Base-by-base conservation (phyloP, 2,329 filamentous ascomycete species). In the Knufia petricola region DNA sequence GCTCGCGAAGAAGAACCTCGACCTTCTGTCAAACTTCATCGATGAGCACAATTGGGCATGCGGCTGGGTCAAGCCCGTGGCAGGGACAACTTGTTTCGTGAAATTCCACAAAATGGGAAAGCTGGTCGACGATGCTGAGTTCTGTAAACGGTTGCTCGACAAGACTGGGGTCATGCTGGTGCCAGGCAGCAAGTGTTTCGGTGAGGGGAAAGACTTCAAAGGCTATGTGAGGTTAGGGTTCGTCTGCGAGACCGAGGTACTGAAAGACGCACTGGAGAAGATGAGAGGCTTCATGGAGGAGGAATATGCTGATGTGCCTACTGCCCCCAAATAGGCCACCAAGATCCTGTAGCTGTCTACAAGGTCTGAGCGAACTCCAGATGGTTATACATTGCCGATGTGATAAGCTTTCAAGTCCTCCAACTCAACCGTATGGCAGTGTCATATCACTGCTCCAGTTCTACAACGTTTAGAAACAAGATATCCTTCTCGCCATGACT, bases 21-120 rank as follows among this genome's bases (percentile, higher is more conserved):
- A 67, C 3, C 59, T 87, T 3, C 62, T 90, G 13, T 78, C 82
- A 48, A 70, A 69, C 1, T 90, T 87, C 53, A 41, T 81, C 24
- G 73, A 76, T 43, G 76, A 87, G 60, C 70, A 75, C 31, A 51
- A 45, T 9, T 74, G 75, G 52, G 72, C 77, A 7, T 82, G 79
- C 57, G 75, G 75, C 1, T 92, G 84, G 84, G 73, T 80, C 3
- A 84, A 79, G 63, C 87, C 88, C 1, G 77, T 77, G 3, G 86
- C 85, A 0, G 87, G 87, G 0, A 92, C 86, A 1, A 90, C 84
- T 6, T 83, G 84, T 0, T 85, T 94, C 59, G 68, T 94, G 49
- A 78, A 76, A 57, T 86, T 94, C 54, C 71, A 73, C 41, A 73
- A 75, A 32, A 45, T 40, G 15, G 78, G 76, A 0, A 69, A 74